Evolutionary conservation across 2,329 filamentous ascomycete species (phyloP).

Genomic region (Botryotinia calthae): DNA sequence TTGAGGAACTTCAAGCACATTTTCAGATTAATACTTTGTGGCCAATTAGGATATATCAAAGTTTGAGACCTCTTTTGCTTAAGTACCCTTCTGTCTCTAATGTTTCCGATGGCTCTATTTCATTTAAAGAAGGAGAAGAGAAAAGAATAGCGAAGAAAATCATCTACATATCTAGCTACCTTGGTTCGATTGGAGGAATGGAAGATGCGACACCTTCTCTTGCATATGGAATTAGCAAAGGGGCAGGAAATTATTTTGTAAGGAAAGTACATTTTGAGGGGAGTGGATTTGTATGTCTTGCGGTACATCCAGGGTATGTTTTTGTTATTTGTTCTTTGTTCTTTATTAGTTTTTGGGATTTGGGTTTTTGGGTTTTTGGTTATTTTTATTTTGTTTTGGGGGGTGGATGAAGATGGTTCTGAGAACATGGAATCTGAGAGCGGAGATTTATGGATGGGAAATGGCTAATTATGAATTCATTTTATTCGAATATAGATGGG

Average conservation of each 20-base stretch:
- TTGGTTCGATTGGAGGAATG: slow-evolving; percentile 32
- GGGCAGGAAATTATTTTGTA: slow-evolving; percentile 40
- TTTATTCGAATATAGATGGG: slow-evolving; percentile 33
- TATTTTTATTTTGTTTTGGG: no score
- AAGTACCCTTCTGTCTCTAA: neutral
- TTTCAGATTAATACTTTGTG: slow-evolving; percentile 48
- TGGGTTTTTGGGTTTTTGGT: neutral
- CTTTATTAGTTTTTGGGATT: neutral
- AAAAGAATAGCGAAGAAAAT: slow-evolving; percentile 38
- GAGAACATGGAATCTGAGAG: neutral
- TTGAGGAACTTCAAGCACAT: slow-evolving; percentile 26
- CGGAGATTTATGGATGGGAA: neutral
- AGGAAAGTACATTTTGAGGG: slow-evolving; percentile 42
- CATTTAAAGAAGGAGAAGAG: slow-evolving; percentile 18
- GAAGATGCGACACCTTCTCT: slow-evolving; percentile 26
- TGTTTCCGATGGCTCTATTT: no score
- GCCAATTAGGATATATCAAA: slow-evolving; percentile 46
- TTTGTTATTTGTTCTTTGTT: neutral
- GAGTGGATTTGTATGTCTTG: slow-evolving; percentile 36
- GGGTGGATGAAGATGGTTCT: no score
- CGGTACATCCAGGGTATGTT: slow-evolving; percentile 36
- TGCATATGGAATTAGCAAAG: slow-evolving; percentile 48
- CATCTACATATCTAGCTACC: slow-evolving; percentile 39
- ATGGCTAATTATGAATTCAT: neutral
- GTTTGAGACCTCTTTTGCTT: slow-evolving; percentile 42